phyloP scores from a whole-genome alignment of 2,329 filamentous ascomycete genomes.

The Teratosphaeria pseudoeucalypti region DNA sequence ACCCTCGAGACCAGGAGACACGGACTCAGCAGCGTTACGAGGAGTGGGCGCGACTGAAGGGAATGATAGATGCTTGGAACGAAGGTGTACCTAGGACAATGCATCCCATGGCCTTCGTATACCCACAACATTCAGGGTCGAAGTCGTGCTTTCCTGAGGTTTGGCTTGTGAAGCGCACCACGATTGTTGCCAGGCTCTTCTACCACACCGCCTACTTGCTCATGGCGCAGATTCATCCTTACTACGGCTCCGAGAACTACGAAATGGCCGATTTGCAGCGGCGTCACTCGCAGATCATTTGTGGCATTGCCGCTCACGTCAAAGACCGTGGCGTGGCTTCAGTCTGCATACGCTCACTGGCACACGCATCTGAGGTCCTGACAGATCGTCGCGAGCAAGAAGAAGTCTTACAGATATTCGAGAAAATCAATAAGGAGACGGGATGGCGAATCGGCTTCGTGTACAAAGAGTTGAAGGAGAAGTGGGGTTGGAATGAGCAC shows the following conservation, averaged over 20 bases:
- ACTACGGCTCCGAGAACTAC: conserved; percentile 45
- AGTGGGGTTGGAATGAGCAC: conserved; percentile 63
- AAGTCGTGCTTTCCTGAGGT: conserved; percentile 77
- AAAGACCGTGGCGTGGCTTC: conserved; percentile 70
- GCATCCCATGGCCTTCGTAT: conserved; percentile 72
- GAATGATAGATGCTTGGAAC: conserved; percentile 77
- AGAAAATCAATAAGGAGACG: conserved; percentile 62
- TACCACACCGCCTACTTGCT: conserved; percentile 82
- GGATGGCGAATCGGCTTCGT: conserved; percentile 68
- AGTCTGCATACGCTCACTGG: conserved; percentile 68
- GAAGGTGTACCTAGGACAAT: conserved; percentile 70
- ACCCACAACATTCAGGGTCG: conserved; percentile 53
- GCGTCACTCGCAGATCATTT: conserved; percentile 72
- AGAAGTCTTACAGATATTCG: conserved; percentile 68
- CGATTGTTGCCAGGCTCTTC: conserved; percentile 72
- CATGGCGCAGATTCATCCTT: conserved; percentile 68
- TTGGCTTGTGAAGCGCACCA: conserved; percentile 76
- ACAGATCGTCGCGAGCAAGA: conserved; percentile 61
- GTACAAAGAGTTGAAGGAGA: conserved; percentile 60
- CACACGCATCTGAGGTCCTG: conserved; percentile 65
- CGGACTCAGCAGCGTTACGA: conserved; percentile 54
- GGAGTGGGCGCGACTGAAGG: conserved; percentile 72
- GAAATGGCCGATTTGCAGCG: conserved; percentile 62
- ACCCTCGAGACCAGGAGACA: conserved; percentile 53
- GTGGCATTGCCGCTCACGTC: conserved; percentile 77